Percentiles rank a stretch among this genome's conserved stretches.
phyloP scores from a whole-genome alignment of 1,284 basidiomycete species.

The Stygiomarasmius scandens region DNA sequence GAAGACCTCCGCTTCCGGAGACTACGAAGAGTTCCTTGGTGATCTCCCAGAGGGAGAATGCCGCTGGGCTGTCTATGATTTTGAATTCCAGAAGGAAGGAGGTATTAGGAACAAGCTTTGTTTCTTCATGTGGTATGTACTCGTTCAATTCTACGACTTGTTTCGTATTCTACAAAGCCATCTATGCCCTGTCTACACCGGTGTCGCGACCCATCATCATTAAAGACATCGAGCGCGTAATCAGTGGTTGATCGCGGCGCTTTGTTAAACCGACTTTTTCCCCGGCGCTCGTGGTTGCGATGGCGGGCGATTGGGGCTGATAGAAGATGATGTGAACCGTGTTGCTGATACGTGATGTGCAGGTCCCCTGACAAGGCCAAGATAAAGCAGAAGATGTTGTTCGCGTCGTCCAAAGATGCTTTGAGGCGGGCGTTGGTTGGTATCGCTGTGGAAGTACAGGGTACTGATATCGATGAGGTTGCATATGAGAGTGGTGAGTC shows the following conservation, averaged over 20 bases:
- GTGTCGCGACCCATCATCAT: too few species aligned
- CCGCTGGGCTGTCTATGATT: conserved; percentile 93
- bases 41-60: conserved; percentile 81
- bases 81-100: conserved; percentile 81
- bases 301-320: background rate
- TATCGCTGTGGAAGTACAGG: conserved; percentile 84
- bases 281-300: background rate
- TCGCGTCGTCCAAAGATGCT: conserved; percentile 90
- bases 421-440: conserved; percentile 76
- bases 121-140: conserved; percentile 81
- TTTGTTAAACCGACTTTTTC: conserved; percentile 11
- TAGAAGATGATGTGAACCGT: conserved; percentile 6
- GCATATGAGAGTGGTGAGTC: conserved; percentile 75
- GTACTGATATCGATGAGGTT: conserved; percentile 82
- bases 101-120: conserved; percentile 91
- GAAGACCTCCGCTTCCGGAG: conserved; percentile 47
- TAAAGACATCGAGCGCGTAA: too few species aligned
- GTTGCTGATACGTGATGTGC: conserved; percentile 19
- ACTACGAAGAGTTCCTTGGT: conserved; percentile 80
- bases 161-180: too few species aligned
- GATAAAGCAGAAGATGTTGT: conserved; percentile 95
- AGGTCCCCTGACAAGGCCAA: conserved; percentile 91
- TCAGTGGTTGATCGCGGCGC: background rate
- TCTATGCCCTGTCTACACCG: too few species aligned
- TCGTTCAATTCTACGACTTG: background rate